phyloP scores from a whole-genome alignment of 441 rosid species.

The Eutrema salsugineum region DNA sequence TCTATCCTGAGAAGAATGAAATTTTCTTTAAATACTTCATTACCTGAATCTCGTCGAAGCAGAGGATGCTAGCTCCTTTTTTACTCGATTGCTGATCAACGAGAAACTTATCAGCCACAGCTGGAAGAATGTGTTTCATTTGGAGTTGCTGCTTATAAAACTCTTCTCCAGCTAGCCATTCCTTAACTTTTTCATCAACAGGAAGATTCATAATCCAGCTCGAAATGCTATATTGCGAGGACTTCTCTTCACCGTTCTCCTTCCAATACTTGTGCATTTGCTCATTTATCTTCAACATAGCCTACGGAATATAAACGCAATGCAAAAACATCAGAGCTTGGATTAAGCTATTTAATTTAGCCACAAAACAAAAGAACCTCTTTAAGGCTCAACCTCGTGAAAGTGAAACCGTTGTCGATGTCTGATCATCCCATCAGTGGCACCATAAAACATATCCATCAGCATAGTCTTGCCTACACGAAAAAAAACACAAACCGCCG shows the following conservation, averaged over 20 bases:
- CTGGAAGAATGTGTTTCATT: slow-evolving; percentile 84
- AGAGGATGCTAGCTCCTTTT: slow-evolving; percentile 82
- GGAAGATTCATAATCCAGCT: slow-evolving; percentile 87
- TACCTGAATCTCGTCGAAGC: slow-evolving; percentile 98
- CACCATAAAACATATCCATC: slow-evolving; percentile 94
- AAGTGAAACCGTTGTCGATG: slow-evolving; percentile 79
- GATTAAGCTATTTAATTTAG: neutral
- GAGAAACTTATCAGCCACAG: slow-evolving; percentile 87
- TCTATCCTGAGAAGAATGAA: neutral
- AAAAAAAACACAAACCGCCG: neutral
- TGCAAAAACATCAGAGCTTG: neutral
- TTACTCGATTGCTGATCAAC: slow-evolving; percentile 50
- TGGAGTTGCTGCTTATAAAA: slow-evolving; percentile 76
- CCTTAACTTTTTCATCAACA: slow-evolving; percentile 77
- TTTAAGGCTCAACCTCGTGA: slow-evolving; percentile 59
- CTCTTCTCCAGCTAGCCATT: slow-evolving; percentile 93
- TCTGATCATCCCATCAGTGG: slow-evolving; percentile 62
- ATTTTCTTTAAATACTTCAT: too few relatives aligned
- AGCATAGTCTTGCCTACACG: slow-evolving; percentile 92
- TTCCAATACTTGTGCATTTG: slow-evolving; percentile 92
- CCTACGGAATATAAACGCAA: slow-evolving; percentile 46
- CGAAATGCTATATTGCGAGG: slow-evolving; percentile 56
- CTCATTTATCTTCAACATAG: slow-evolving; percentile 87
- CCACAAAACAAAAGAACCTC: neutral
- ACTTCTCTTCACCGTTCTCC: slow-evolving; percentile 61